Percentiles rank a stretch among this genome's conserved stretches.
These are phyloP conservation scores for Lepiota venenata DNA, from an alignment of 768 basidiomycete genomes.

Conservation along the genomic window DNA sequence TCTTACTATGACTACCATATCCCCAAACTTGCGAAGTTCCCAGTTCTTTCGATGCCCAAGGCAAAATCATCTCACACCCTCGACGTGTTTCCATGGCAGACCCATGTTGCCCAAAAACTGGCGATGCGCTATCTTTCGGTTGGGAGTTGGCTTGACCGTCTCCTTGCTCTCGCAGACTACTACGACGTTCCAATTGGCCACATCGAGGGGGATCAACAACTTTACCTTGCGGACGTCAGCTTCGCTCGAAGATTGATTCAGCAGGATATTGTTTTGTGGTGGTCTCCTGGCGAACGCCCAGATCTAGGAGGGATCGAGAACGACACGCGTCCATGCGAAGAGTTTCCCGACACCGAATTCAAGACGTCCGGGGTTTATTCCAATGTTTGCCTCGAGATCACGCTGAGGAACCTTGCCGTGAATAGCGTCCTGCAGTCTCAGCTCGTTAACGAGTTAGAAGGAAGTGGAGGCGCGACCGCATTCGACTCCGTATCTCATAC, in stretches of 20 bases:
- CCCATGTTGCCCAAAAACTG: conserved; percentile 79
- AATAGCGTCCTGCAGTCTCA: conserved; percentile 93
- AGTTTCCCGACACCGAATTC: conserved; percentile 83
- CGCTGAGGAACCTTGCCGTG: conserved; percentile 89
- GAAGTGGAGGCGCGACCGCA: conserved; percentile 88
- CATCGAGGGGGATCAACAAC: conserved; percentile 84
- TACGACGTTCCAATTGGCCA: conserved; percentile 94
- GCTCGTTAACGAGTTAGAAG: conserved; percentile 95
- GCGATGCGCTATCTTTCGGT: conserved; percentile 75
- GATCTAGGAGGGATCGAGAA: conserved; percentile 94
- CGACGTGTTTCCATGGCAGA: conserved; percentile 89
- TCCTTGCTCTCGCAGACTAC: conserved; percentile 79
- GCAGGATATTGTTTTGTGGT: conserved; percentile 95
- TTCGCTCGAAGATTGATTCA: conserved; percentile 85
- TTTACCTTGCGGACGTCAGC: conserved; percentile 85
- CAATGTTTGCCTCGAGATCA: conserved; percentile 89
- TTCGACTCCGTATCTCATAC: conserved; percentile 94
- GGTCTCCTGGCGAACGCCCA: conserved; percentile 86
- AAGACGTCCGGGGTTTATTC: conserved; percentile 82
- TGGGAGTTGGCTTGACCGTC: conserved; percentile 76
- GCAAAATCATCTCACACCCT: conserved; percentile 69
- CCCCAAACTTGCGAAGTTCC: conserved; percentile 78
- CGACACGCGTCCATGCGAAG: conserved; percentile 73
- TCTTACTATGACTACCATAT: conserved; percentile 75
- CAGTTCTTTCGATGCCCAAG: conserved; percentile 84